Evolutionary conservation across 2,329 filamentous ascomycete species (phyloP), one percentile per base, ranked within the genome.

Genomic region (Pestalotiopsis sp.): DNA sequence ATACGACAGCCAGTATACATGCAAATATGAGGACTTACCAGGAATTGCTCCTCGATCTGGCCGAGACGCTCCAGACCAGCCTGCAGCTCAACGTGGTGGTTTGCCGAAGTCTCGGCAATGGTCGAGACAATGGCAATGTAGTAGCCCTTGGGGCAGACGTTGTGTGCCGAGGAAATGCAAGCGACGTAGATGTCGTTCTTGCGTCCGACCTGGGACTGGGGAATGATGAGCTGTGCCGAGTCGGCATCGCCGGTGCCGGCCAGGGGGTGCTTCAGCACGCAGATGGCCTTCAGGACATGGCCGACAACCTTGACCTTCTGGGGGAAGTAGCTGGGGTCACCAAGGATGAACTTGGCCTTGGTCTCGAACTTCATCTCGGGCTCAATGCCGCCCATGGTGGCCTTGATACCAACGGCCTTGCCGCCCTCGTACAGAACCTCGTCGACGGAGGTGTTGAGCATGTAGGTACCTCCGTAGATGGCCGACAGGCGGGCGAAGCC

Each of bases 181-280:
- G 96, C 95, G 78, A 99, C 92, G 87, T 99, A 99, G 78, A 99
- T 95, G 79, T 98, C 96, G 79, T 99, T 93, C 88, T 97, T 97
- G 77, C 96, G 92, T 80, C 94, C 95, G 74, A 98, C 93, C 83
- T 99, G 96, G 66, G 93, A 97, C 84, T 99, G 96, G 27, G 97
- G 96, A 76, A 99, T 97, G 82, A 99, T 99, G 73, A 99, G 85
- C 84, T 99, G 96, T 76, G 92, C 87, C 59, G 95, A 98, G 82
- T 99, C 96, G 78, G 88, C 88, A 78, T 97, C 92, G 79, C 92
- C 92, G 72, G 96, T 98, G 80, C 93, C 94, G 73, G 94, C 90
- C 74, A 98, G 88, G 56, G 96, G 95, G 84, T 99, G 95, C 83
- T 97, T 97, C 76, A 99, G 86, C 75, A 99, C 95, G 84, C 96